Conservation (phyloP, 2,329 filamentous ascomycete species). For the Chaetothyriales sp. region DNA sequence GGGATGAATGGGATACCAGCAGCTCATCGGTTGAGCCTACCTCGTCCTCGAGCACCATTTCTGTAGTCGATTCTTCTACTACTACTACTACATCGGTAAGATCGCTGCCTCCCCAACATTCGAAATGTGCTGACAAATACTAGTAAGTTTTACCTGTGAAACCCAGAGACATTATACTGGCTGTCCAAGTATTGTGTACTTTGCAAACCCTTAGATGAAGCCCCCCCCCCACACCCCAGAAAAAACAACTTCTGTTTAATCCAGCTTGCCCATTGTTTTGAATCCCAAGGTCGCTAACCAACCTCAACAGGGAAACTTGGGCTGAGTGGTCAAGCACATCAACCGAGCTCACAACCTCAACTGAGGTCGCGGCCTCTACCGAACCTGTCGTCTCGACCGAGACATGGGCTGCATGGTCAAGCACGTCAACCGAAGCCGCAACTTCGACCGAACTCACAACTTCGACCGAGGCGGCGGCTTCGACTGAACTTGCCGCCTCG, state of each 20-base stretch:
- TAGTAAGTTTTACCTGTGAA: not conserved
- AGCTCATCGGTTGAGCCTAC: slow-evolving; percentile 18
- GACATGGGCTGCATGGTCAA: slow-evolving; percentile 9
- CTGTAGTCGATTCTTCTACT: slow-evolving; percentile 4
- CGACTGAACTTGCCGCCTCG: not conserved
- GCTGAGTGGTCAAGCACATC: slow-evolving; percentile 11
- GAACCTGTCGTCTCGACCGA: slow-evolving; percentile 32
- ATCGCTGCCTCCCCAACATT: not conserved
- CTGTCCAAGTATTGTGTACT: not conserved
- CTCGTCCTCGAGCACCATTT: slow-evolving; percentile 19
- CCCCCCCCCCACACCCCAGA: not conserved
- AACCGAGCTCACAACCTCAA: not conserved
- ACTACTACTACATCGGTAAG: not conserved
- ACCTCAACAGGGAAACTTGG: slow-evolving; percentile 1
- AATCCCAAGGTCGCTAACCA: not conserved
- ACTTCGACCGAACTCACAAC: not conserved
- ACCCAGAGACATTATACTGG: not conserved
- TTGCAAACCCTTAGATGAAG: not conserved
- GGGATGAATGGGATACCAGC: slow-evolving; percentile 17
- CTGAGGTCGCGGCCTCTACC: not conserved
- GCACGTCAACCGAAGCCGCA: slow-evolving; percentile 4
- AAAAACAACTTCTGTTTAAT: not conserved
- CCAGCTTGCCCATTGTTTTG: not conserved
- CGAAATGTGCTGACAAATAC: not conserved
- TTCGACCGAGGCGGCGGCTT: too few relatives aligned